Evolutionary conservation across 176 grass and related monocot genomes (phyloP), one percentile per base, ranked within the genome.

Genomic region (Phoenix roebelenii): DNA sequence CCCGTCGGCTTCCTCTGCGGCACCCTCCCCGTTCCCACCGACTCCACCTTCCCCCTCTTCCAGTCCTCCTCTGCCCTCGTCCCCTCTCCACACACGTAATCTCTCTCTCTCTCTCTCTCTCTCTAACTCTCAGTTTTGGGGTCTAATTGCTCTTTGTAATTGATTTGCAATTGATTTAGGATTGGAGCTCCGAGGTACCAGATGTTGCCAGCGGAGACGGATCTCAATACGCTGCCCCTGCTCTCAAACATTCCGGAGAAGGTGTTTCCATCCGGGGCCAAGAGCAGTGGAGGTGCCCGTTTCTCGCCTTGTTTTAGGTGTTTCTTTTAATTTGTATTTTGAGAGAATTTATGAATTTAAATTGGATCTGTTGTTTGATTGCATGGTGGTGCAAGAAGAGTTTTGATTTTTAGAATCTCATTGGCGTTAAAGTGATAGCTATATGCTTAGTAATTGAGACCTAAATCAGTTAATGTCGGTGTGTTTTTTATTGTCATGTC

Each of bases 161-260:
- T 59, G 16, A 24, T 44, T 2, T 14, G 20, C 39, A 59, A 51
- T 69, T 59, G 16, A 24, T 88, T 68, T 68, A 97, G 93, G 65
- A 88, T 66, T 54, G 93, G 76, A 57, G 93, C 84, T 70, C 93
- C 93, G 44, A 84, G 84, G 70, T 97, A 97, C 66, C 93, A 97
- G 80, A 97, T 97, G 93, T 76, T 97, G 25, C 93, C 93, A 14
- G 58, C 85, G 58, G 87, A 97, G 75, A 97, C 93, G 64, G 87
- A 97, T 73, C 93, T 97, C 28, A 97, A 97, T 55, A 83, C 69
- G 9, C 87, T 97, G 2, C 93, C 93, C 16, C 23, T 83, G 28
- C 74, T 91, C 44, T 70, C 87, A 25, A 80, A 85, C 65, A 63
- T 85, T 26, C 87, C 84, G 16, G 93, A 85, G 67, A 92, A 85